phyloP scores from a whole-genome alignment of 345 rosid species.

The Corchorus capsularis region DNA sequence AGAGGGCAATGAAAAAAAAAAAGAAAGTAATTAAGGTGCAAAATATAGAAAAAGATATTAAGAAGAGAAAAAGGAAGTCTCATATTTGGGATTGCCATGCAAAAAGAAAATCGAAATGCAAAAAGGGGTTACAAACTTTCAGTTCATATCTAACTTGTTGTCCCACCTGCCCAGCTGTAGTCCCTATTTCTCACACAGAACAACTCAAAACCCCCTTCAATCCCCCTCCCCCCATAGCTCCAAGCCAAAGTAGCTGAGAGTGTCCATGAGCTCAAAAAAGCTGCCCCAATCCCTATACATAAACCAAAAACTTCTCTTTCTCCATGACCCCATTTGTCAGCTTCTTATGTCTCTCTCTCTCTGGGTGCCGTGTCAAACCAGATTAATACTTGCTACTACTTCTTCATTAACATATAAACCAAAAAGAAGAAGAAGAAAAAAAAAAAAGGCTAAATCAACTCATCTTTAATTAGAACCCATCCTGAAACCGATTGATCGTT shows the following conservation, averaged over 20 bases:
- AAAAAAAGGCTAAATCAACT: conserved; percentile 18
- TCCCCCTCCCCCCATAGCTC: conserved; percentile 37
- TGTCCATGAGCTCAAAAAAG: conserved; percentile 66
- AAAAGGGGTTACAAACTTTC: conserved; percentile 56
- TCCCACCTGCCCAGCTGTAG: conserved; percentile 32
- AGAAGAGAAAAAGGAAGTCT: neutral
- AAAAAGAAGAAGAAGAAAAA: neutral
- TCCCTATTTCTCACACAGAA: conserved; percentile 17
- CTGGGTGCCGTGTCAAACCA: conserved; percentile 42
- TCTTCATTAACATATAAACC: conserved; percentile 17
- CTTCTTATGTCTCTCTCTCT: conserved; percentile 59
- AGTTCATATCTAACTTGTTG: conserved; percentile 67
- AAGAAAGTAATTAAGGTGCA: neutral
- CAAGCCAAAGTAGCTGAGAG: conserved; percentile 82
- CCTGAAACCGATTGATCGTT: conserved; percentile 66
- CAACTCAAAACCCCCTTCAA: conserved; percentile 10
- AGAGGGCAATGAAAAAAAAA: neutral
- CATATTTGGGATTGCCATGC: conserved; percentile 30
- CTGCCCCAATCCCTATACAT: conserved; percentile 65
- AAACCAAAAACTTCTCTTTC: conserved; percentile 45
- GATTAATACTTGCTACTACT: conserved; percentile 20
- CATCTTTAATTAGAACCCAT: conserved; percentile 39
- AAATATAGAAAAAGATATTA: neutral
- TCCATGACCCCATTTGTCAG: conserved; percentile 51
- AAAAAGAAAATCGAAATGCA: conserved; percentile 41